Base-by-base conservation (phyloP, 306 rosid genomes). In the Trifolium fragiferum region DNA sequence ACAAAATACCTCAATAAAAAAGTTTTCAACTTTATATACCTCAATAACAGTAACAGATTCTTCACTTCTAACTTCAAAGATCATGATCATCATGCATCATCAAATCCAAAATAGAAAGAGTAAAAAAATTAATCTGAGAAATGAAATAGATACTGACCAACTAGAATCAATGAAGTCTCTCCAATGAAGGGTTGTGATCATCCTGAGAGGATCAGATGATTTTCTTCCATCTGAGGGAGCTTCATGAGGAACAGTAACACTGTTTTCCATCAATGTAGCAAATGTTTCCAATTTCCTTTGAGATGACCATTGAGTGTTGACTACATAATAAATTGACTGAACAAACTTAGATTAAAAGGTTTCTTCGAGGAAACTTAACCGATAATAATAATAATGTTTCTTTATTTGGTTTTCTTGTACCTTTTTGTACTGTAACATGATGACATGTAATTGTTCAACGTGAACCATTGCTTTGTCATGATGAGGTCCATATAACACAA, bases 131-230 rank as follows among this genome's bases (percentile, higher is more conserved):
- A 44, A 44, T 44, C 16, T 44, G n/a, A 12, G 50, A 44, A 44
- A 13, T 12, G 50, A 44, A 58, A 40, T 43, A 81, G 76, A 43
- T 65, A 86, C 91, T 81, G 8, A 93, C 98, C 98, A 90, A 25
- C 86, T 86, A 8, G 97, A 89, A 64, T 41, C 82, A 67, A 90
- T 72, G 46, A 85, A 87, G 66, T 90, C 88, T 77, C 89, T 86
- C 97, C 96, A 90, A 76, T 79, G 85, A n/a, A 88, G 90, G 15
- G 86, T 50, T 55, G 80, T 33, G 53, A 86, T 73, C 59, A 18
- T 18, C 63, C 83, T 90, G 14, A 84, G 92, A 85, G 97, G 96
- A 32, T 92, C 88, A 70, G 88, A 89, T 44, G n/a, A 41, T 19
- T 51, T 51, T 16, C 13, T 51, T 20, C 27, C 50, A 44, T 44